Evolutionary conservation across 2,329 filamentous ascomycete genomes (phyloP).

Genomic region (Fusarium phyllophilum): DNA sequence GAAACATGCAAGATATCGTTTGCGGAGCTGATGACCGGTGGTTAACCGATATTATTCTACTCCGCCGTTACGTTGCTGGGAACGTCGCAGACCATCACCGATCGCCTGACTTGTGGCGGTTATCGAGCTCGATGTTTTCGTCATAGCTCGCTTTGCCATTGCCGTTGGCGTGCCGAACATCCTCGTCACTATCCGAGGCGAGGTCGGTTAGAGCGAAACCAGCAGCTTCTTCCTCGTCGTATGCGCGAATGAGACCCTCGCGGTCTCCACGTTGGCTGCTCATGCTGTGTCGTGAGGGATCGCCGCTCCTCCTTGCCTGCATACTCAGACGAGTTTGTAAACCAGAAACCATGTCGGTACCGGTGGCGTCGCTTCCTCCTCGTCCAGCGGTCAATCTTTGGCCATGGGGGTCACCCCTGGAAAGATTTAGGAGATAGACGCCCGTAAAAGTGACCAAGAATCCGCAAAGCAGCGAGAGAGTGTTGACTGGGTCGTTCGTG

Average conservation of each 20-base stretch:
- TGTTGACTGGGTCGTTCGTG: conserved; percentile 90
- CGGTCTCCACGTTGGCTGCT: conserved; percentile 75
- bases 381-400: conserved; percentile 70
- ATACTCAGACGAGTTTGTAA: conserved; percentile 92
- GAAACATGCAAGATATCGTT: conserved; percentile 31
- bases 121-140: conserved; percentile 61
- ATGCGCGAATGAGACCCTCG: conserved; percentile 86
- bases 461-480: conserved; percentile 88
- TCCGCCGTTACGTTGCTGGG: conserved; percentile 35
- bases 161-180: conserved; percentile 54
- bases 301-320: conserved; percentile 83
- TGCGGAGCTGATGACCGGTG: conserved; percentile 4
- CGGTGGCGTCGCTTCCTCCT: conserved; percentile 77
- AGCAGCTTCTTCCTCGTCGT: conserved; percentile 82
- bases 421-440: conserved; percentile 96
- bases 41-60: conserved; percentile 2
- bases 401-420: conserved; percentile 88
- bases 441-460: conserved; percentile 96
- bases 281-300: conserved; percentile 70
- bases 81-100: conserved; percentile 35
- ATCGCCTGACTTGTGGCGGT: conserved; percentile 57
- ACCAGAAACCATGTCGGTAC: conserved; percentile 90
- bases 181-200: conserved; percentile 79
- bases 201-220: conserved; percentile 83
- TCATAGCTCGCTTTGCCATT: conserved; percentile 55